A percentile compares a stretch with the other conserved stretches of the same genome.
These are phyloP conservation scores for Cyclostephanos invisitatus DNA, from an alignment of 108 stramenopile genomes.

Conservation along the genomic window DNA sequence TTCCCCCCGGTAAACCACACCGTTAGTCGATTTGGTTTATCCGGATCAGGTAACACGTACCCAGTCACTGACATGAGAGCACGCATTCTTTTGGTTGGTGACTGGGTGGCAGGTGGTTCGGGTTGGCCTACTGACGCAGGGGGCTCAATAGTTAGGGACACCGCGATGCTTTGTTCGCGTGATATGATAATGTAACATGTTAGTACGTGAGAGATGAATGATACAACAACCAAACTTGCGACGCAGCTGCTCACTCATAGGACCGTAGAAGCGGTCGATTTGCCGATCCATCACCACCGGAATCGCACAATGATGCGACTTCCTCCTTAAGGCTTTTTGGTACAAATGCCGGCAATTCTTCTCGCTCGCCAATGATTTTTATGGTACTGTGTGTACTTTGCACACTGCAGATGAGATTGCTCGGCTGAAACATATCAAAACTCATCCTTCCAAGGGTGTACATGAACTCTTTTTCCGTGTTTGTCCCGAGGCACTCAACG, in stretches of 20 bases:
- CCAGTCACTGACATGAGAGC: constrained; percentile 73
- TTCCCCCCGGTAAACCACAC: constrained; percentile 80
- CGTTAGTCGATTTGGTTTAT: constrained; percentile 58
- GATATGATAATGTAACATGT: background rate
- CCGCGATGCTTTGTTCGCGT: constrained; percentile 50
- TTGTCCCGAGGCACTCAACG: constrained; percentile 74
- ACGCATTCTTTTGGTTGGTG: constrained; percentile 63
- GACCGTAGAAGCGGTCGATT: constrained; percentile 52
- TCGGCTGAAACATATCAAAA: constrained; percentile 84
- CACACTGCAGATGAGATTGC: constrained; percentile 66
- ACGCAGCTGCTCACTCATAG: constrained; percentile 55
- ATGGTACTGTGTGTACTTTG: constrained; percentile 74
- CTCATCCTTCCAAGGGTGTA: constrained; percentile 82
- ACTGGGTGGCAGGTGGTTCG: constrained; percentile 45
- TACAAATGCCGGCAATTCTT: constrained; percentile 44
- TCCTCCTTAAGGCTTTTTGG: constrained; percentile 72
- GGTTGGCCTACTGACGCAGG: constrained; percentile 55
- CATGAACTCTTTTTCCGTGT: constrained; percentile 68
- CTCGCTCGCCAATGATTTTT: constrained; percentile 47
- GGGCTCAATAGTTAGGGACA: constrained; percentile 74
- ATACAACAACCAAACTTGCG: background rate
- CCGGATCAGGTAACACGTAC: constrained; percentile 75
- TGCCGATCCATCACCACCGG: constrained; percentile 29
- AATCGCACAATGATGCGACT: constrained; percentile 50
- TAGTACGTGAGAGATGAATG: background rate